Conservation (phyloP, 2,329 filamentous ascomycete species). For the Escovopsis sp. region DNA sequence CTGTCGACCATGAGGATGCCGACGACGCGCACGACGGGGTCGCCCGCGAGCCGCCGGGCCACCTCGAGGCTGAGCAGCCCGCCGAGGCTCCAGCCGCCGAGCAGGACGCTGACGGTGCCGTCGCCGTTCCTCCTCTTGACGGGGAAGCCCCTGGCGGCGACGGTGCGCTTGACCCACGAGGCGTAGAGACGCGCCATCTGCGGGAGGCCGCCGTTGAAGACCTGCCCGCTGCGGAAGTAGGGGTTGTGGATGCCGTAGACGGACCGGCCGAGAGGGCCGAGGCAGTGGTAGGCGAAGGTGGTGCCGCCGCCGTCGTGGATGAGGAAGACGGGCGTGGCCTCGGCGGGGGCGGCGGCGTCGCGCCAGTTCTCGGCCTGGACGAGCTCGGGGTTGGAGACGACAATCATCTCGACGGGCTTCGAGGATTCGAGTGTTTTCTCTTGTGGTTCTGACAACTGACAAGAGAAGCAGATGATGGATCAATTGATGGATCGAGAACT, state of each 20-base stretch:
- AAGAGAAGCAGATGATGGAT: too few species aligned
- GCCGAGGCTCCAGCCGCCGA: slow-evolving; percentile 43
- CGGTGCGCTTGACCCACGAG: slow-evolving; percentile 24
- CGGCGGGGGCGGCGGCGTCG: slow-evolving; percentile 8
- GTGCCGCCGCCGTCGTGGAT: slow-evolving; percentile 49
- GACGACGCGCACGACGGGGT: slow-evolving; percentile 23
- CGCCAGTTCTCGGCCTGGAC: slow-evolving; percentile 21
- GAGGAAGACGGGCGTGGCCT: slow-evolving; percentile 34
- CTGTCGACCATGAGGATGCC: slow-evolving; percentile 41
- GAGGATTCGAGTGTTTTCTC: neutral
- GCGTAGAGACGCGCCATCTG: slow-evolving; percentile 41
- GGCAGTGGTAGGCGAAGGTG: slow-evolving; percentile 40
- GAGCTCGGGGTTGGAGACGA: slow-evolving; percentile 16
- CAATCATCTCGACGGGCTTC: too few species aligned
- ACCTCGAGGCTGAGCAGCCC: slow-evolving; percentile 37
- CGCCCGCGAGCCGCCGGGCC: slow-evolving; percentile 25
- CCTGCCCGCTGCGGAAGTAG: slow-evolving; percentile 29
- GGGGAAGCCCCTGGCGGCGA: slow-evolving; percentile 18
- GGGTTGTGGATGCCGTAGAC: slow-evolving; percentile 43
- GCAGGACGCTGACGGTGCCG: slow-evolving; percentile 24
- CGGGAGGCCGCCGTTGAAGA: slow-evolving; percentile 35
- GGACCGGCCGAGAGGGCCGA: slow-evolving; percentile 32
- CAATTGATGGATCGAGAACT: too few species aligned
- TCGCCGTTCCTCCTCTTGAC: slow-evolving; percentile 11
- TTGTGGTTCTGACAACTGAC: neutral